phyloP scores from a whole-genome alignment of 768 basidiomycete species.

The Podaxis sp. region DNA sequence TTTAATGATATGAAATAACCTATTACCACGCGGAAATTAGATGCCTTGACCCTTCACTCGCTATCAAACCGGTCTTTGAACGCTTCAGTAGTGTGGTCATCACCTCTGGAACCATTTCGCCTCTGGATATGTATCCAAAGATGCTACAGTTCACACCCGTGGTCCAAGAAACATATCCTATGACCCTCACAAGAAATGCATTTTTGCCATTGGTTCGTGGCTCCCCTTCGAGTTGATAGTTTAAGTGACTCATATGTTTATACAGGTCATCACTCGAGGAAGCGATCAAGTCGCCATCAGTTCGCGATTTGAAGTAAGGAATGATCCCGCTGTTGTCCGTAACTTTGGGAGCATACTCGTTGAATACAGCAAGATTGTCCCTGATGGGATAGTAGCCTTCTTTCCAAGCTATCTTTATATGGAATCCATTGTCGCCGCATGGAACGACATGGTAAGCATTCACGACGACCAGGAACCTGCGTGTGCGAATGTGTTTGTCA shows the following conservation, averaged over 20 bases:
- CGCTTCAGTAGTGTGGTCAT: slow-evolving; percentile 98
- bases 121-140: slow-evolving; percentile 99
- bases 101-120: slow-evolving; percentile 97
- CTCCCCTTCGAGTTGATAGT: slow-evolving; percentile 4
- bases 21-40: slow-evolving; percentile 40
- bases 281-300: slow-evolving; percentile 99
- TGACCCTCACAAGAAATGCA: slow-evolving; percentile 95
- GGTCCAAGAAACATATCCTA: slow-evolving; percentile 95
- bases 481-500: slow-evolving; percentile 29
- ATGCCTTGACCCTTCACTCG: slow-evolving; percentile 95
- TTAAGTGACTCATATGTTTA: slow-evolving; percentile 2
- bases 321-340: slow-evolving; percentile 97
- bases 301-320: slow-evolving; percentile 97
- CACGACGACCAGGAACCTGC: not conserved
- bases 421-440: slow-evolving; percentile 99
- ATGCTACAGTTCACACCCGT: slow-evolving; percentile 98
- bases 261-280: slow-evolving; percentile 93
- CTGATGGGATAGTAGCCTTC: slow-evolving; percentile 98
- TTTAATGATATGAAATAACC: slow-evolving; percentile 15
- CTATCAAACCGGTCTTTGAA: slow-evolving; percentile 97
- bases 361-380: slow-evolving; percentile 97
- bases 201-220: slow-evolving; percentile 85
- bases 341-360: slow-evolving; percentile 98
- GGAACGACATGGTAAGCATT: slow-evolving; percentile 96
- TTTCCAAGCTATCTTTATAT: slow-evolving; percentile 99